phyloP scores from a whole-genome alignment of 108 stramenopile genomes.

The Bacterosira constricta region DNA sequence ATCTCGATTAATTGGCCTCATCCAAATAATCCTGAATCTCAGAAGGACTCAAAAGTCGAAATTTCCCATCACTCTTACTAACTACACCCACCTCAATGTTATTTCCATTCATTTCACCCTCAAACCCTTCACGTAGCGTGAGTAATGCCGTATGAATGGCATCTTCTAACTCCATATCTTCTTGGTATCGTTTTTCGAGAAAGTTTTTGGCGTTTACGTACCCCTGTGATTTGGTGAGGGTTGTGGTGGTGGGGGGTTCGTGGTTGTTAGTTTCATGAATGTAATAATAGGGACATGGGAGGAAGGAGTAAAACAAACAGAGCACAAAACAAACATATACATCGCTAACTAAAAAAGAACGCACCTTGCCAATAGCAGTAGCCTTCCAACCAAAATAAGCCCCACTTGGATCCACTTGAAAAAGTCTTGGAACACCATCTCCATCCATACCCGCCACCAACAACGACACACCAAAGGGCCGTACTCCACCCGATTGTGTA shows the following conservation, averaged over 20 bases:
- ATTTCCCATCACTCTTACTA: conserved; percentile 84
- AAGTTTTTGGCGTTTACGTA: conserved; percentile 98
- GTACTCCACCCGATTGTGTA: conserved; percentile 96
- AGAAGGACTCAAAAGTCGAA: conserved; percentile 93
- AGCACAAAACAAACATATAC: too few species aligned
- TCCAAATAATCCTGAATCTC: conserved; percentile 99
- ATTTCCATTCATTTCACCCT: conserved; percentile 98
- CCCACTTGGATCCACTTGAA: conserved; percentile 98
- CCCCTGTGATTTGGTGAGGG: conserved; percentile 44
- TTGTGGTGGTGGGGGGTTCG: not conserved
- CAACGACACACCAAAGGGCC: conserved; percentile 96
- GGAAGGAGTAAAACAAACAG: too few species aligned
- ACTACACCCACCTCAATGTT: conserved; percentile 99
- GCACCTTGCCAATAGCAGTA: conserved; percentile 95
- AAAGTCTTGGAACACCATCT: conserved; percentile 92
- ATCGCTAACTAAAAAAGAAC: not conserved
- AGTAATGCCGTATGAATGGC: conserved; percentile 98
- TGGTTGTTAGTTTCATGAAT: not conserved
- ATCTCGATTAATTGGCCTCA: conserved; percentile 88
- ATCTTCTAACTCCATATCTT: conserved; percentile 99
- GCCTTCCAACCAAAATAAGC: conserved; percentile 99
- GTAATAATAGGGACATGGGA: not conserved
- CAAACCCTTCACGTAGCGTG: conserved; percentile 98
- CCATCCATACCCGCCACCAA: conserved; percentile 96
- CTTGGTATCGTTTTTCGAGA: conserved; percentile 94